Base-by-base conservation (phyloP, 2,329 filamentous ascomycete species). In the Cadophora gregata region DNA sequence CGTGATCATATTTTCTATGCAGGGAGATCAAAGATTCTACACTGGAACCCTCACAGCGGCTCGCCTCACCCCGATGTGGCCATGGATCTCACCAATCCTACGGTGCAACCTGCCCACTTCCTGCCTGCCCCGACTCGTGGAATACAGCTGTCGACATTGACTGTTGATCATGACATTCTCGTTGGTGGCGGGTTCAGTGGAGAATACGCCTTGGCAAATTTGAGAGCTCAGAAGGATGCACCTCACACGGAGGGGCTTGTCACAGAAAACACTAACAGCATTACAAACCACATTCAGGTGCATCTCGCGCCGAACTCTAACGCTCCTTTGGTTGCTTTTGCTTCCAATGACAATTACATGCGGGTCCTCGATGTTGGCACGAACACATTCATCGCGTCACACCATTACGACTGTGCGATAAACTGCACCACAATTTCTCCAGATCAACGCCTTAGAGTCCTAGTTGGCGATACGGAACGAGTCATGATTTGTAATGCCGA, bases 381-480 rank as follows among this genome's bases (percentile, higher is more conserved):
- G 4, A 85, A 90, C 68, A 84, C 80, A 27, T 87, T 91, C 68
- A 79, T 86, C 5, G 80, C 83, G 45, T 79, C 84, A 36, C 81
- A 83, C 68, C 79, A 77, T 55, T 93, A 90, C 75, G 78, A 83
- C 0, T 84, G 86, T 71, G 83, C 90, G 2, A 82, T 93, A 67
- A 95, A 95, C 78, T 93, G 90, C 79, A 86, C 90, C 0, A 88
- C 90, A 1, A 83, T 91, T 1, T 92, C 90, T 0, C 88, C 91
- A 0, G 89, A 93, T 75, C 84, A 87, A 63, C 87, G 91, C 3
- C 81, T 94, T 71, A 88, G 92, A 59, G 86, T 89, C 19, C 83
- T 93, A 69, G 91, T 93, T 0, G 91, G 92, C 56, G 92, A 95
- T 73, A 82, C 84, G 66, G 80, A 82, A 65, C 83, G 90, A 47